Percentiles rank a stretch among this genome's conserved stretches.
Conservation (phyloP, 495 filamentous ascomycete species). For the Talaromyces liani region DNA sequence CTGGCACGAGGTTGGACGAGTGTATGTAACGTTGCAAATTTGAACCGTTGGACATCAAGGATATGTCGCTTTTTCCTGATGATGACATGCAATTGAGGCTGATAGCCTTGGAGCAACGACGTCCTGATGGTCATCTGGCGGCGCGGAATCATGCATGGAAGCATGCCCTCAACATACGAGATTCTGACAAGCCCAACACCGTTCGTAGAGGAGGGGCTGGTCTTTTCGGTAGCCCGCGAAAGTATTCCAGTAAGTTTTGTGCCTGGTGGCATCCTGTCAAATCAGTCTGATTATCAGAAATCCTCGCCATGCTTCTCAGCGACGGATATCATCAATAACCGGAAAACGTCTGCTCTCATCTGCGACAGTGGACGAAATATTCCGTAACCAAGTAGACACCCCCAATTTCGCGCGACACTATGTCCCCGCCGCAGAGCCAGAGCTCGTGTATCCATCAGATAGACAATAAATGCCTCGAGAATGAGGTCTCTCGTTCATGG, state of each 20-base stretch:
- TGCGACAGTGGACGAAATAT: constrained; percentile 48
- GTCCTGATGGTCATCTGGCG: constrained; percentile 28
- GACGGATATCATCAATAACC: constrained; percentile 43
- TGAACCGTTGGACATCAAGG: constrained; percentile 43
- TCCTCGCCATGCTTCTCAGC: constrained; percentile 43
- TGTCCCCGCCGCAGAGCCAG: constrained; percentile 16
- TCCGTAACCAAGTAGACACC: constrained; percentile 45
- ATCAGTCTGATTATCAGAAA: constrained; percentile 15
- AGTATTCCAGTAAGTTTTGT: constrained; percentile 40
- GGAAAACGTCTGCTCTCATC: constrained; percentile 35
- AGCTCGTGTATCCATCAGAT: constrained; percentile 9
- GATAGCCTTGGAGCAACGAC: constrained; percentile 41
- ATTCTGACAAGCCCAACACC: constrained; percentile 19
- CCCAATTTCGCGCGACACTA: constrained; percentile 40
- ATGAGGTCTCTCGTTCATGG: constrained; percentile 10
- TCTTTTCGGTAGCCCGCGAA: constrained; percentile 33
- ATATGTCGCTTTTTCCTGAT: constrained; percentile 49
- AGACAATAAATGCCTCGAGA: neutral
- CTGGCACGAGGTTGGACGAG: constrained; percentile 41
- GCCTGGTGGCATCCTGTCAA: neutral
- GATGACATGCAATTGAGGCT: constrained; percentile 41
- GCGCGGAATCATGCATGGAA: constrained; percentile 42
- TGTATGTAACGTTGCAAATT: constrained; percentile 53
- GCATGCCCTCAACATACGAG: constrained; percentile 29
- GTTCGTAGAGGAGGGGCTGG: constrained; percentile 45